Evolutionary conservation across 2,329 filamentous ascomycete genomes (phyloP).

Genomic region (Raffaelea arxii): DNA sequence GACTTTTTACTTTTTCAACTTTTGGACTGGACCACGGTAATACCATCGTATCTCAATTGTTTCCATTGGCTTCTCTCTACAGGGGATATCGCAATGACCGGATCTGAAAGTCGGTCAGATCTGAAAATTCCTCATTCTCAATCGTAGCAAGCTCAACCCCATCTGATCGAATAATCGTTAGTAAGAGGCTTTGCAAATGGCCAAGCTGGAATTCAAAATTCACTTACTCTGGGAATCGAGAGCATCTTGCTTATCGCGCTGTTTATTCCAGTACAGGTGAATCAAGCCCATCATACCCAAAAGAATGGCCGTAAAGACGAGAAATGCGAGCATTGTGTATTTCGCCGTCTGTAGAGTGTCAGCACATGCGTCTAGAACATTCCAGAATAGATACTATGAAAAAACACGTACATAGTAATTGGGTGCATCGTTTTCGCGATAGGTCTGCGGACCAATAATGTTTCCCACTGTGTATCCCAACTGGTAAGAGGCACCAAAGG

Average conservation of each 20-base stretch:
- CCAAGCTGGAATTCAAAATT: neutral
- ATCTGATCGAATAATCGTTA: neutral
- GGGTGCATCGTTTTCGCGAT: neutral
- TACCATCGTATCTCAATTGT: too few species aligned
- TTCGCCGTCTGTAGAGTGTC: neutral
- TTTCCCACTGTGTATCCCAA: slow-evolving; percentile 1
- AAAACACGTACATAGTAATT: neutral
- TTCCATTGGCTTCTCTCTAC: too few species aligned
- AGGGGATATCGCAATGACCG: neutral
- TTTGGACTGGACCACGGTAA: too few species aligned
- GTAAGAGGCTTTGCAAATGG: neutral
- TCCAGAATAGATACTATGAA: neutral
- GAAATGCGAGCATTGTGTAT: slow-evolving; percentile 2
- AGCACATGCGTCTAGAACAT: neutral
- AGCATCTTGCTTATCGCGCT: neutral
- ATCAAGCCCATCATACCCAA: neutral
- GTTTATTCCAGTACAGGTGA: neutral
- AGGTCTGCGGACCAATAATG: slow-evolving; percentile 2
- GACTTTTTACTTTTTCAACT: too few species aligned
- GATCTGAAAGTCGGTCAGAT: slow-evolving; percentile 1
- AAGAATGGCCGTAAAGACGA: neutral
- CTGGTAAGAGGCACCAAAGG: slow-evolving; percentile 1
- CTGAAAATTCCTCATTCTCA: slow-evolving; percentile 1
- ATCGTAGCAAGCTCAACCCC: neutral
- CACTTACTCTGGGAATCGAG: neutral